Evolutionary conservation across 2,329 filamentous ascomycete genomes (phyloP).

Genomic region (Didymella segeticola): DNA sequence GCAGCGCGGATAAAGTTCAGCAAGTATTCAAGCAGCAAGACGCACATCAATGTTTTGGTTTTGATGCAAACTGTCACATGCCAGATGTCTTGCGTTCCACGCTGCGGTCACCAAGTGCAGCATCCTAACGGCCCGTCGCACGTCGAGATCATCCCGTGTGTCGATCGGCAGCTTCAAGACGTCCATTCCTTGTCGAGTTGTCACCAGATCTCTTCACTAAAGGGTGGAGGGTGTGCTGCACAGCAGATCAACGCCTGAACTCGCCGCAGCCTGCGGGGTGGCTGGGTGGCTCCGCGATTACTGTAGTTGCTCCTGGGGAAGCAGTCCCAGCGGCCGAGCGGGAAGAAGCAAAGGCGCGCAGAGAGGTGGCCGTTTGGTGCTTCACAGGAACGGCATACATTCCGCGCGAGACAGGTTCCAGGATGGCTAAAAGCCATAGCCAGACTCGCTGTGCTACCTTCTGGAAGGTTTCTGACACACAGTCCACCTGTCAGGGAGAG

Average conservation of each 20-base stretch:
- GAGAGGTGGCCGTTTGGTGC: background rate
- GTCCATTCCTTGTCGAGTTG: slow-evolving; percentile 11
- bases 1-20: slow-evolving; percentile 15
- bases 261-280: slow-evolving; percentile 9
- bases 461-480: slow-evolving; percentile 2
- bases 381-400: slow-evolving; percentile 8
- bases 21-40: slow-evolving; percentile 2
- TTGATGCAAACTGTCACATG: slow-evolving; percentile 36
- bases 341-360: slow-evolving; percentile 7
- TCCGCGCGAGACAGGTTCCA: slow-evolving; percentile 3
- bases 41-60: background rate
- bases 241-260: background rate
- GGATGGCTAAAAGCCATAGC: background rate
- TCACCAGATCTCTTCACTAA: slow-evolving; percentile 1
- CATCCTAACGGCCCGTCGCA: slow-evolving; percentile 36
- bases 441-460: slow-evolving; percentile 5
- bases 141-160: slow-evolving; percentile 35
- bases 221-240: slow-evolving; percentile 11
- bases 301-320: background rate
- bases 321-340: background rate
- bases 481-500: background rate
- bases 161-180: slow-evolving; percentile 25
- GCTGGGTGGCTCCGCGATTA: slow-evolving; percentile 6
- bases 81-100: slow-evolving; percentile 32
- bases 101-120: slow-evolving; percentile 33